Conservation (phyloP, 2,329 filamentous ascomycete genomes). For the Neonectria coccinea region DNA sequence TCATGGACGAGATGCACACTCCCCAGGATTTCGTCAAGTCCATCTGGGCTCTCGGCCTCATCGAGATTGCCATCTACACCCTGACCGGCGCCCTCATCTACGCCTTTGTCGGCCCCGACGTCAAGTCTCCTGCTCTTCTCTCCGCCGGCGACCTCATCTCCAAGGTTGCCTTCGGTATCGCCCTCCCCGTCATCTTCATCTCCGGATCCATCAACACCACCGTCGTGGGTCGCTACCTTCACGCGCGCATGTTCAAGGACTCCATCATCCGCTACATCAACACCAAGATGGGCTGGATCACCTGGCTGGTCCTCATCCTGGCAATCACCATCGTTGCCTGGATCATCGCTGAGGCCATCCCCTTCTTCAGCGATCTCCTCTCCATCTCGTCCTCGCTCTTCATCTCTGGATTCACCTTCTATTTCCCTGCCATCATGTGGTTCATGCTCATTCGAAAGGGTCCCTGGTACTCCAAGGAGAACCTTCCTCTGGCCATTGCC, state of each 20-base stretch:
- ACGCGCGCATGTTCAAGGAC: conserved; percentile 58
- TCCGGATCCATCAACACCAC: conserved; percentile 76
- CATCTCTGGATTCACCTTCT: conserved; percentile 59
- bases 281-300: conserved; percentile 60
- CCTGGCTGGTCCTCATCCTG: conserved; percentile 70
- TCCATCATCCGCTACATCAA: conserved; percentile 60
- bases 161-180: conserved; percentile 77
- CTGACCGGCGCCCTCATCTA: conserved; percentile 76
- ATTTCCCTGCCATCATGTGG: conserved; percentile 58
- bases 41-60: conserved; percentile 70
- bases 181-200: conserved; percentile 78
- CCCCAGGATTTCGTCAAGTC: conserved; percentile 63
- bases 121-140: conserved; percentile 75
- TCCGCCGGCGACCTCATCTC: conserved; percentile 69
- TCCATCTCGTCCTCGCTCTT: conserved; percentile 64
- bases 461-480: conserved; percentile 46
- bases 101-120: conserved; percentile 72
- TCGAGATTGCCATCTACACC: conserved; percentile 75
- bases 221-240: conserved; percentile 59
- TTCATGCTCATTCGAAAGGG: conserved; percentile 55
- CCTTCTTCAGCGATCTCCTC: conserved; percentile 78
- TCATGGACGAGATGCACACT: conserved; percentile 67
- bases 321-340: conserved; percentile 73
- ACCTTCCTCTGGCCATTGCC: conserved; percentile 42
- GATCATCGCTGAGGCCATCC: conserved; percentile 78